A percentile compares a stretch with the other conserved stretches of the same genome.
These are phyloP conservation scores for Saccharomycopsis crataegensis DNA, from an alignment of 1,139 yeast genomes.

Conservation along the genomic window DNA sequence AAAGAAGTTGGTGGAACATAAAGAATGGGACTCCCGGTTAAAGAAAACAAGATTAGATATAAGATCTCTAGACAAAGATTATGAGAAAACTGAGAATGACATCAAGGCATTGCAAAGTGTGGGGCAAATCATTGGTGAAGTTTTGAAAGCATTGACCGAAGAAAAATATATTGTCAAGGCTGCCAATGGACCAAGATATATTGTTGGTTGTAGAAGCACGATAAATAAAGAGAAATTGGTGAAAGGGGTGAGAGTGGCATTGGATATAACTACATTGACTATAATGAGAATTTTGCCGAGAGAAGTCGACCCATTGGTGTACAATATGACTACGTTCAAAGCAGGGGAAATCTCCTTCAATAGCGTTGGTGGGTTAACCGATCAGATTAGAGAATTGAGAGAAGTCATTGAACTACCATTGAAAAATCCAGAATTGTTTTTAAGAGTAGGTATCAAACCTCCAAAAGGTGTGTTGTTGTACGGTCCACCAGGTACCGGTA, in stretches of 20 bases:
- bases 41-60: constrained; percentile 79
- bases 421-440: constrained; percentile 92
- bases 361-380: constrained; percentile 95
- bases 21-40: constrained; percentile 89
- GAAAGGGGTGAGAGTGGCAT: constrained; percentile 93
- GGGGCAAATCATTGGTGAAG: constrained; percentile 97
- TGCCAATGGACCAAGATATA: constrained; percentile 94
- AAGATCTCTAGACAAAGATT: constrained; percentile 76
- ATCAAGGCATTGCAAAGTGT: constrained; percentile 95
- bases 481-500: constrained; percentile 99
- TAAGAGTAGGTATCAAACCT: constrained; percentile 94
- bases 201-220: constrained; percentile 94
- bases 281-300: constrained; percentile 97
- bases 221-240: constrained; percentile 76
- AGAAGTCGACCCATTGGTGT: constrained; percentile 97
- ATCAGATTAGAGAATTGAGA: constrained; percentile 91
- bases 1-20: constrained; percentile 82
- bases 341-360: constrained; percentile 94
- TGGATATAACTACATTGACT: constrained; percentile 96
- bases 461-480: constrained; percentile 96
- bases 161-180: constrained; percentile 97
- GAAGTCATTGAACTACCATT: constrained; percentile 97
- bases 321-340: constrained; percentile 96
- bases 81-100: constrained; percentile 92
- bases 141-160: constrained; percentile 89